These are phyloP conservation scores for Haplographium delicatum DNA, from an alignment of 495 filamentous ascomycete genomes.

Conservation along the genomic window DNA sequence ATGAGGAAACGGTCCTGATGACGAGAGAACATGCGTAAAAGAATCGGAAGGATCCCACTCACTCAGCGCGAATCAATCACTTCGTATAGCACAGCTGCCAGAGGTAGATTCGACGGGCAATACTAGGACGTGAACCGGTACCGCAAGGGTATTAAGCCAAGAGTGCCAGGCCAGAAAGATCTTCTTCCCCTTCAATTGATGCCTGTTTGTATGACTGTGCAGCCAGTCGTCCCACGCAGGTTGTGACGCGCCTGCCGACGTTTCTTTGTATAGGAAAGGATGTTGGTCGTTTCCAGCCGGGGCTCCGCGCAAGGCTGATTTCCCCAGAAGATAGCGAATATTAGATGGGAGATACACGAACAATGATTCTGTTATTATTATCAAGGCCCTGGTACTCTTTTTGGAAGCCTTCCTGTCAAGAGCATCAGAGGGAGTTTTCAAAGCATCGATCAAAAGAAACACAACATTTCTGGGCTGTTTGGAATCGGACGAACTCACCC, in stretches of 20 bases:
- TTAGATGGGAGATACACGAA: too few relatives aligned
- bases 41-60: neutral
- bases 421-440: too few relatives aligned
- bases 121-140: neutral
- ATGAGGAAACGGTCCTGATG: too few relatives aligned
- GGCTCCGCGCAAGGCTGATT: slow-evolving; percentile 6
- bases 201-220: neutral
- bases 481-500: too few relatives aligned
- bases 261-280: too few relatives aligned
- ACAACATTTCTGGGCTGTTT: too few relatives aligned
- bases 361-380: too few relatives aligned
- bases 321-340: too few relatives aligned
- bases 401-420: too few relatives aligned
- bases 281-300: neutral
- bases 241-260: neutral
- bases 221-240: neutral
- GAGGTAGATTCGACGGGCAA: too few relatives aligned
- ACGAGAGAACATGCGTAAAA: neutral
- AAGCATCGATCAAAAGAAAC: too few relatives aligned
- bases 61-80: slow-evolving; percentile 1
- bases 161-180: neutral
- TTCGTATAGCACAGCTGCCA: neutral
- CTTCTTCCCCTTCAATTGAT: neutral
- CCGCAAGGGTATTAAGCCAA: neutral
- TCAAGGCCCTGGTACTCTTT: too few relatives aligned